Evolutionary conservation across 75 land plant genomes (phyloP).

Genomic region (Pseudotsuga menziesii): DNA sequence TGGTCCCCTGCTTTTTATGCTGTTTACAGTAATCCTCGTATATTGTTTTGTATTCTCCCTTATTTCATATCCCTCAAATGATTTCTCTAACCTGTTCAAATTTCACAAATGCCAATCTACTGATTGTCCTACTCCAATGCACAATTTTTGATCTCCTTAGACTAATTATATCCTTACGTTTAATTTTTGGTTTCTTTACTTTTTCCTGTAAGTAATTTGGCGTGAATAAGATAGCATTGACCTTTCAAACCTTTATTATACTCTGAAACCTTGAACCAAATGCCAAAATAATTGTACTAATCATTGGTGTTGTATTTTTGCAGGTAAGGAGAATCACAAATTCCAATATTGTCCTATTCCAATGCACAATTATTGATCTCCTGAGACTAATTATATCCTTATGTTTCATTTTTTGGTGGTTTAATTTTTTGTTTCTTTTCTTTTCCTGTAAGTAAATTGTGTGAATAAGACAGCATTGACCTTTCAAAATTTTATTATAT

Average conservation of each 20-base stretch:
- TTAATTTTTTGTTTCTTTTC: neutral
- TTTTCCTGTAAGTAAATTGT: neutral
- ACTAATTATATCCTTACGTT: neutral
- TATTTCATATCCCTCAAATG: neutral
- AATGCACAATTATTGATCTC: neutral
- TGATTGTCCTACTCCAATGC: neutral
- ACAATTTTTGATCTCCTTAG: neutral
- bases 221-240: neutral
- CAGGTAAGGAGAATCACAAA: conserved; percentile 83
- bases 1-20: neutral
- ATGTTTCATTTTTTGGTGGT: neutral
- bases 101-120: neutral
- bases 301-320: conserved; percentile 2
- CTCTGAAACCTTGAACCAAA: neutral
- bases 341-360: neutral
- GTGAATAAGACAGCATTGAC: neutral
- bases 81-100: neutral
- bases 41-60: neutral
- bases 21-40: neutral
- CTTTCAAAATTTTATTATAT: neutral
- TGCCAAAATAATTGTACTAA: neutral
- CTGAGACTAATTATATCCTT: neutral
- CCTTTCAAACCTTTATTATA: neutral
- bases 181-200: conserved; percentile 1
- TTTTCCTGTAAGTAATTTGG: neutral